Percentiles rank a stretch among this genome's conserved stretches.
Evolutionary conservation across 345 rosid species (phyloP).

Genomic region (Salix arbutifolia): DNA sequence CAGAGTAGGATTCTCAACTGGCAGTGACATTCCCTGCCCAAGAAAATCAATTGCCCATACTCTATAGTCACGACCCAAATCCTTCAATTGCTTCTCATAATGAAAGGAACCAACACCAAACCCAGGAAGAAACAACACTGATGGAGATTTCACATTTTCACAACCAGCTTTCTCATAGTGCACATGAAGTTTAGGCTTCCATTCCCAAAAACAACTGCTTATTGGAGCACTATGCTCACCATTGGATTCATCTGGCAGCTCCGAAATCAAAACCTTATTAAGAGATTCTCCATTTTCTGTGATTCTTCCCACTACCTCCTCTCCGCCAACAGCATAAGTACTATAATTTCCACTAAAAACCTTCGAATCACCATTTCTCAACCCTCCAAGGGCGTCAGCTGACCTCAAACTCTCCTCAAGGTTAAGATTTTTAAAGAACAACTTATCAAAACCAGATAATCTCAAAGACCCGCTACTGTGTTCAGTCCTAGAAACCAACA

Average conservation of each 20-base stretch:
- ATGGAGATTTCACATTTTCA: conserved; percentile 60
- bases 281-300: conserved; percentile 32
- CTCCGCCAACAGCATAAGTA: conserved; percentile 55
- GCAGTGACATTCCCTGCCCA: conserved; percentile 87
- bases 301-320: conserved; percentile 36
- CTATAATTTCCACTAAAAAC: conserved; percentile 39
- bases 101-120: conserved; percentile 97
- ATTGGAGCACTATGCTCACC: conserved; percentile 53
- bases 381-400: conserved; percentile 10
- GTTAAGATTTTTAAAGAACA: conserved; percentile 4
- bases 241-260: conserved; percentile 55
- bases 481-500: conserved; percentile 17
- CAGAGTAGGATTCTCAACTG: conserved; percentile 67
- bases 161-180: conserved; percentile 73
- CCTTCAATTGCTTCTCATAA: conserved; percentile 83
- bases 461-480: conserved; percentile 28
- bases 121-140: conserved; percentile 86
- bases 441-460: conserved; percentile 9
- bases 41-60: conserved; percentile 98
- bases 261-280: conserved; percentile 61
- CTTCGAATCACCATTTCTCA: conserved; percentile 25
- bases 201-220: conserved; percentile 61
- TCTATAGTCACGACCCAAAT: conserved; percentile 79
- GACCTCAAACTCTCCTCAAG: conserved; percentile 18
- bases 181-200: conserved; percentile 77